Conservation (phyloP, 2,329 filamentous ascomycete genomes). For the Paecilomyces variotii region DNA sequence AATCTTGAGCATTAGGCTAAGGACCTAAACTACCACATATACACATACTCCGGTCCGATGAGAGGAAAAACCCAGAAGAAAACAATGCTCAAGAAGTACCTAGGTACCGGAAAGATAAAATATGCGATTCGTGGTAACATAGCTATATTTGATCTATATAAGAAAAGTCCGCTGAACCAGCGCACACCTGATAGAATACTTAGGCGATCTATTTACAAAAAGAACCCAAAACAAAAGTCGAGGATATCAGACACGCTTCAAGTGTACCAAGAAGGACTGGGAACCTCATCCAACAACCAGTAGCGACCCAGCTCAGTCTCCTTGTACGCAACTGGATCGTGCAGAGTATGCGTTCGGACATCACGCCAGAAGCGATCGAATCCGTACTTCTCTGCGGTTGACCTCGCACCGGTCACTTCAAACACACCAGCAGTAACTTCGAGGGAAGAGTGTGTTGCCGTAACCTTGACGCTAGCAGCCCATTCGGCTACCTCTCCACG, state of each 20-base stretch:
- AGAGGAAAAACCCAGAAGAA: no score
- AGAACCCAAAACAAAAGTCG: neutral
- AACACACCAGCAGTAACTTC: slow-evolving; percentile 55
- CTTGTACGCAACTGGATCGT: slow-evolving; percentile 62
- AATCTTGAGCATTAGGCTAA: no score
- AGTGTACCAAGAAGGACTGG: slow-evolving; percentile 56
- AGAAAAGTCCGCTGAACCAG: neutral
- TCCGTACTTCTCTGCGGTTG: slow-evolving; percentile 51
- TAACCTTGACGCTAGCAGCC: slow-evolving; percentile 56
- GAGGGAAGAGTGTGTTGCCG: slow-evolving; percentile 53
- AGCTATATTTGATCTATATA: no score
- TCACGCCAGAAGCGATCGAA: slow-evolving; percentile 61
- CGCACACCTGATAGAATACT: neutral
- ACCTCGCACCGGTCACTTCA: slow-evolving; percentile 54
- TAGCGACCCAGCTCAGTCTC: slow-evolving; percentile 54
- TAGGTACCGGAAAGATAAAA: no score
- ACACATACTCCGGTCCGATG: no score
- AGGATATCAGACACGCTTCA: slow-evolving; percentile 16
- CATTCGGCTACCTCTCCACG: slow-evolving; percentile 56
- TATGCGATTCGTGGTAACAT: no score
- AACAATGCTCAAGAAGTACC: no score
- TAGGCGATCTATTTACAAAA: neutral
- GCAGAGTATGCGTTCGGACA: slow-evolving; percentile 56
- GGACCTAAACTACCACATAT: no score
- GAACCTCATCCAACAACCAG: slow-evolving; percentile 48